Evolutionary conservation across 2,329 filamentous ascomycete species (phyloP).

Genomic region (Aspergillus vadensis): DNA sequence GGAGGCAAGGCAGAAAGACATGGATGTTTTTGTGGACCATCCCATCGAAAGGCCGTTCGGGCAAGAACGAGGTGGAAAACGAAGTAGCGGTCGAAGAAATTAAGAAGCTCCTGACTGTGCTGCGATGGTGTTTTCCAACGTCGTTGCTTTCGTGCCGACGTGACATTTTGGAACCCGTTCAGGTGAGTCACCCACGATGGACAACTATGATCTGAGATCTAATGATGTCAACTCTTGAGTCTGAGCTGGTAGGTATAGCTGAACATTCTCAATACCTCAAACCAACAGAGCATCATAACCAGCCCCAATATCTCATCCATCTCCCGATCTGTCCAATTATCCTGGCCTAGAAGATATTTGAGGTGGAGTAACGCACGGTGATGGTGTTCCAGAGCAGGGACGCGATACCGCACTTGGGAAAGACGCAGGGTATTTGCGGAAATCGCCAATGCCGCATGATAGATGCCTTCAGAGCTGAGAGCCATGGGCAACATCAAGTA

Average conservation of each 20-base stretch:
- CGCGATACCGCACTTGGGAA: slow-evolving; percentile 21
- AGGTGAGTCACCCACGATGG: slow-evolving; percentile 32
- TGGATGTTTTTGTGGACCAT: neutral
- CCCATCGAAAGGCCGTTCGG: slow-evolving; percentile 25
- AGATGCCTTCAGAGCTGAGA: slow-evolving; percentile 27
- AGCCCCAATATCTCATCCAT: slow-evolving; percentile 31
- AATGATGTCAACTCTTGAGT: neutral
- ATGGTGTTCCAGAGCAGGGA: slow-evolving; percentile 28
- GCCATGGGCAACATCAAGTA: slow-evolving; percentile 34
- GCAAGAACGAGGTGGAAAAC: slow-evolving; percentile 32
- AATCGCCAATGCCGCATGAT: slow-evolving; percentile 30
- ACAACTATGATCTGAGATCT: slow-evolving; percentile 31
- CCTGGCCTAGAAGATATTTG: neutral
- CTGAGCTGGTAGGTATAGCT: no score
- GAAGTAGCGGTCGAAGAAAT: slow-evolving; percentile 32
- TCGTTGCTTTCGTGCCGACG: neutral
- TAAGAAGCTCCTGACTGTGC: slow-evolving; percentile 22
- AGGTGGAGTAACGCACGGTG: neutral
- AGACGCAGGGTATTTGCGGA: slow-evolving; percentile 29
- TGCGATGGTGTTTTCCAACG: neutral
- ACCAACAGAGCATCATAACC: slow-evolving; percentile 33
- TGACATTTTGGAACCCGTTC: slow-evolving; percentile 27
- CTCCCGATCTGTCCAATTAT: slow-evolving; percentile 17
- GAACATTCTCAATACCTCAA: slow-evolving; percentile 13
- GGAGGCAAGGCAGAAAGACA: neutral